phyloP scores from a whole-genome alignment of 2,329 filamentous ascomycete genomes.

The Microdochium trichocladiopsis region DNA sequence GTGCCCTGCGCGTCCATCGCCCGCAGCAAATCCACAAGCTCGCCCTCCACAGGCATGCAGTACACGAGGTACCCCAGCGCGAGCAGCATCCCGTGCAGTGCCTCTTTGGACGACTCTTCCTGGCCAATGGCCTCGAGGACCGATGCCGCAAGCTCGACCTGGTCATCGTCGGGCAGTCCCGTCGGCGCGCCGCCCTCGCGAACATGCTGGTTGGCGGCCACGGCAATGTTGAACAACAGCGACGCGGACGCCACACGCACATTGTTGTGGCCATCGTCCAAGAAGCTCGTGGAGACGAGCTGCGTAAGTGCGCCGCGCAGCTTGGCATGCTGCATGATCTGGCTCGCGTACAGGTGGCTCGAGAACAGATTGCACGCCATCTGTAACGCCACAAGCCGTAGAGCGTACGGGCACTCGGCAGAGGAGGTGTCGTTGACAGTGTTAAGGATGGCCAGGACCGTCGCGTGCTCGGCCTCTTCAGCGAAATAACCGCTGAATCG shows the following conservation, averaged over 20 bases:
- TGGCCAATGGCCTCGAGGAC: conserved; percentile 64
- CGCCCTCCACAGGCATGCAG: conserved; percentile 60
- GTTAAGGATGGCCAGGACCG: conserved; percentile 54
- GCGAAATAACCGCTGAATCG: conserved; percentile 78
- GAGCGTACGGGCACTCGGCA: conserved; percentile 62
- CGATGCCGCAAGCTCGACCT: conserved; percentile 76
- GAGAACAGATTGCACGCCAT: conserved; percentile 81
- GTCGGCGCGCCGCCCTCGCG: conserved; percentile 46
- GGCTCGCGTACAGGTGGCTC: conserved; percentile 60
- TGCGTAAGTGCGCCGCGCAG: conserved; percentile 55
- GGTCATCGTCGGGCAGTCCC: conserved; percentile 56
- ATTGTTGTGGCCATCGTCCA: conserved; percentile 68
- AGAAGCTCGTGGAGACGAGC: conserved; percentile 68
- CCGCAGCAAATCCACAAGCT: conserved; percentile 71
- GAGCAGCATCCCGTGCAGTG: conserved; percentile 68
- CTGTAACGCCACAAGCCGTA: conserved; percentile 78
- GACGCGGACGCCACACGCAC: conserved; percentile 77
- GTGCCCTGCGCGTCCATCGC: conserved; percentile 68
- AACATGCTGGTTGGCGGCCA: conserved; percentile 55
- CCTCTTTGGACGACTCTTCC: conserved; percentile 58
- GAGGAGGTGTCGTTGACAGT: conserved; percentile 43
- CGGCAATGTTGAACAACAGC: conserved; percentile 75
- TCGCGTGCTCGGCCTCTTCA: conserved; percentile 61
- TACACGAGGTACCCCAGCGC: conserved; percentile 73
- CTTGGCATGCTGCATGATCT: conserved; percentile 44